Evolutionary conservation across 768 basidiomycete species (phyloP), one percentile per base, ranked within the genome.

Genomic region (Agaricus blazei): DNA sequence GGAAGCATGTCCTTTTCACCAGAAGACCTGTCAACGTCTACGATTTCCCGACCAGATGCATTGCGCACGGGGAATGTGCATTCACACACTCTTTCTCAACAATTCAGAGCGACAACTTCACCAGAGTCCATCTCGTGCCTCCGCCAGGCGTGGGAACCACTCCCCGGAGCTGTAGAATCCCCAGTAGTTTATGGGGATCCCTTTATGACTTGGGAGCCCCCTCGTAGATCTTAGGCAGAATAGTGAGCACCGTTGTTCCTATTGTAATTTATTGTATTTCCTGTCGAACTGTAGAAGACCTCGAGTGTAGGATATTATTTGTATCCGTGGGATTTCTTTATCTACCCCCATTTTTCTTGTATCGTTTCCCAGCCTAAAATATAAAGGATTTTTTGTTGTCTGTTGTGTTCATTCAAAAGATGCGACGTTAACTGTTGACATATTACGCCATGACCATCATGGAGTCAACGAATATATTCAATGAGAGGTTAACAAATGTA

Each of bases 161-260:
- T 67, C 36, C 59, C 65, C 14, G 44, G 61, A 15, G 62, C 58
- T 44, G 42, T 62, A 19, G 66, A 65, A 27, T 67, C 68, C 40
- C 68, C 72, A 23, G 63, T 70, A 56, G 61, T 77, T 50, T 72
- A 72, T 55, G 82, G 82, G 42, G 82, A 84, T 63, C 72, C 78
- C 0, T 82, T 84, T 61, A 83, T 83, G 81, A 77, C 77, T 59
- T 85, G 83, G 82, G 76, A 82, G 62, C 79, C 80, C 47, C 68
- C 74, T 31, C 70, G 74, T 34, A 69, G 69, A 47, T 51, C 63
- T 34, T 74, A 60, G 55, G 15, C 7, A 27, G 28, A 19, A 48
- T 29, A 5, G 27, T 7, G 12, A 31, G 27, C n/a, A 47, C 19
- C 19, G 19, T 19, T 19, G 19, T 19, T 19, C 19, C 19, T 31